Evolutionary conservation across 495 filamentous ascomycete species (phyloP).

Genomic region (Penicillium maclennaniae): DNA sequence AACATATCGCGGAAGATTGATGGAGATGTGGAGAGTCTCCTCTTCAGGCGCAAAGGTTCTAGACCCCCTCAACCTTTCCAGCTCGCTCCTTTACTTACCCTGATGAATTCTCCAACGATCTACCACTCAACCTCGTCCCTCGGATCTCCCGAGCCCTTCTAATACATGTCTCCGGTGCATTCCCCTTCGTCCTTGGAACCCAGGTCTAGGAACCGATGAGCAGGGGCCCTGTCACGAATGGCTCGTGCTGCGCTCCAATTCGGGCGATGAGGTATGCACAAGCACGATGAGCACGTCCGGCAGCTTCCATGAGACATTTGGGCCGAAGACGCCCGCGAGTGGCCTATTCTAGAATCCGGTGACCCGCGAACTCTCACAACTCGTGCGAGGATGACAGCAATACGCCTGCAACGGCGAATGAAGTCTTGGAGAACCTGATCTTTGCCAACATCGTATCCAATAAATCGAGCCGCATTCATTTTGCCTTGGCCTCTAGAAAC

Average conservation of each 20-base stretch:
- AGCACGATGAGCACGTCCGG: conserved; percentile 23
- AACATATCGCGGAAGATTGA: background rate
- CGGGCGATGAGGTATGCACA: conserved; percentile 19
- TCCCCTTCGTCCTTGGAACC: conserved; percentile 18
- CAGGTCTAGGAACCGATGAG: conserved; percentile 22
- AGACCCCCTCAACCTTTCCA: background rate
- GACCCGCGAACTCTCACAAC: conserved; percentile 32
- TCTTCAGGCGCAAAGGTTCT: background rate
- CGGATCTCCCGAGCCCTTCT: background rate
- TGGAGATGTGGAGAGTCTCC: background rate
- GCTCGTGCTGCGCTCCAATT: conserved; percentile 23
- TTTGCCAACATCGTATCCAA: conserved; percentile 17
- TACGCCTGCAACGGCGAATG: conserved; percentile 15
- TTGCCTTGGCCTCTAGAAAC: conserved; percentile 7
- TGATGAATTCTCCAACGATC: background rate
- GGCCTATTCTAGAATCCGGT: conserved; percentile 33
- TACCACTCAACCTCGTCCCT: background rate
- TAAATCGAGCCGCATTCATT: conserved; percentile 5
- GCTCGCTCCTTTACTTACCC: background rate
- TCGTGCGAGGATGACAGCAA: conserved; percentile 27
- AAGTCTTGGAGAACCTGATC: conserved; percentile 7
- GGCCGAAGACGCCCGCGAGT: conserved; percentile 24
- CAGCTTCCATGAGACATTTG: conserved; percentile 31
- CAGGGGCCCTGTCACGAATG: conserved; percentile 21
- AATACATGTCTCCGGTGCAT: conserved; percentile 21